These are phyloP conservation scores for Piromyces finnis DNA, from an alignment of 192 early-diverging fungal species.

Conservation along the genomic window DNA sequence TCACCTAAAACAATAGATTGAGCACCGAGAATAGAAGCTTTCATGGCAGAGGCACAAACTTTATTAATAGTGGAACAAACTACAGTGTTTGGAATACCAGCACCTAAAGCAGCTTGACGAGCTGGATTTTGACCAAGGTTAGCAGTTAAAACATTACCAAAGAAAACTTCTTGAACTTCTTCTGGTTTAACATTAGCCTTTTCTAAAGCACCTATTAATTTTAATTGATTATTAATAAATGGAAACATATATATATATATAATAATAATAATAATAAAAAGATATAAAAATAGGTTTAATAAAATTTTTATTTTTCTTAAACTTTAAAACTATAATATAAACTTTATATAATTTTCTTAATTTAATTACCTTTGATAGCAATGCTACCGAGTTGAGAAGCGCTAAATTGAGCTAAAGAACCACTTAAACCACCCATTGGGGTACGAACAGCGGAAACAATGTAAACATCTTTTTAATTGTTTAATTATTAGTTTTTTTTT, in stretches of 20 bases:
- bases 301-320: too few species aligned
- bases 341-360: background rate
- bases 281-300: too few species aligned
- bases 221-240: background rate
- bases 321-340: too few species aligned
- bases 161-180: conserved; percentile 83
- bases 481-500: too few species aligned
- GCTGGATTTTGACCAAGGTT: conserved; percentile 81
- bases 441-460: conserved; percentile 83
- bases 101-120: conserved; percentile 71
- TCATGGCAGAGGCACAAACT: conserved; percentile 97
- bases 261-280: background rate
- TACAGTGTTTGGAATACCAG: conserved; percentile 56
- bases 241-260: conserved; percentile 2
- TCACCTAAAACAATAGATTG: conserved; percentile 64
- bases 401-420: conserved; percentile 61
- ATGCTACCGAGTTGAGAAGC: conserved; percentile 71
- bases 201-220: conserved; percentile 20
- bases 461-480: conserved; percentile 42
- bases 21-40: conserved; percentile 81
- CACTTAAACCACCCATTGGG: conserved; percentile 79
- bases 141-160: conserved; percentile 88
- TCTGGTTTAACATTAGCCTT: conserved; percentile 49
- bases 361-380: conserved; percentile 58
- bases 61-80: conserved; percentile 97